Base-by-base conservation (phyloP, 75 land plant genomes). In the Cryptomeria japonica region DNA sequence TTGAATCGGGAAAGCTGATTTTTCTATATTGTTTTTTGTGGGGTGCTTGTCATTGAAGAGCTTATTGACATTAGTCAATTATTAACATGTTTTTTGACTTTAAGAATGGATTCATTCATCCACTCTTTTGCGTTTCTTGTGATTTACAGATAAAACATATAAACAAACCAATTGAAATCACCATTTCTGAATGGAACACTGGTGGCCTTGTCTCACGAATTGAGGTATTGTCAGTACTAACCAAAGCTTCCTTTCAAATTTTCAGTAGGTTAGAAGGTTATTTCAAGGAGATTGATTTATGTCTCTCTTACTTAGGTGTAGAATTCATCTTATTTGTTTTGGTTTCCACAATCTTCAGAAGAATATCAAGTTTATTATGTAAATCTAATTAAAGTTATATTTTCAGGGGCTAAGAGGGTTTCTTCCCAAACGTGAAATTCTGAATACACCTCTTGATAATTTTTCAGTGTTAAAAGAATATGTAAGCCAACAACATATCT, bases 381-480 rank as follows among this genome's bases (percentile, higher is more conserved):
- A 37, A n/a, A 13, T 39, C 82, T 37, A 34, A 83, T 83, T 56
- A 82, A 49, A 58, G 64, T 78, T 91, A 53, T 42, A 44, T 44
- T 86, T 53, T 18, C 95, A 96, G 97, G 97, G 97, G 7, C 84
- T 96, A 77, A 92, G 97, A 86, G 96, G 93, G 32, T 96, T 95
- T 70, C 94, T 96, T 90, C 97, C 97, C 25, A 91, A 92, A 87
- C 90, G 89, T 84, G 93, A 95, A 86, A 87, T 96, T 78, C 47
- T 96, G 90, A 93, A 83, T 83, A 90, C 90, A 84, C 87, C 89
- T 80, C 88, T 89, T 5, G 88, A 86, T 76, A 90, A 72, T 85
- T 93, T 92, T 61, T 56, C 88, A 41, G 92, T 90, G 53, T 91
- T 95, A 87, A 94, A 95, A 87, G 93, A 92, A 76, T 89, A 95